These are phyloP conservation scores for Cyclotella kingstonii DNA, from an alignment of 108 stramenopile genomes.

Conservation along the genomic window DNA sequence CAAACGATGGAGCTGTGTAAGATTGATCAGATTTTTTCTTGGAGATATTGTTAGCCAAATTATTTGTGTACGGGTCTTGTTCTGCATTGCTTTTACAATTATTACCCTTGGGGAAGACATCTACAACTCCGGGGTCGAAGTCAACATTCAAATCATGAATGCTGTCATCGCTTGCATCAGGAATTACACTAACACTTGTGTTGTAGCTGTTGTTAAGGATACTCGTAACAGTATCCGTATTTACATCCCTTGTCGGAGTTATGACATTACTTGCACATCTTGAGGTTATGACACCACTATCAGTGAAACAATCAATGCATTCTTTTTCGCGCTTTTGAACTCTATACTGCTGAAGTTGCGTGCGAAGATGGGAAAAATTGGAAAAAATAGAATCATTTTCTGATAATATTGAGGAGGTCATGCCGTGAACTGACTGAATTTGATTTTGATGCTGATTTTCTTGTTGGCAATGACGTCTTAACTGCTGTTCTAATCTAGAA, in stretches of 20 bases:
- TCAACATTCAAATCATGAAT: conserved; percentile 2
- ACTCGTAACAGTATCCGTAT: no score
- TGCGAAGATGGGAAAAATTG: conserved; percentile 1
- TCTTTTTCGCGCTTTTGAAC: no score
- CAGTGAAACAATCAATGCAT: no score
- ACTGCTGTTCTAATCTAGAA: no score
- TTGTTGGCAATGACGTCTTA: no score
- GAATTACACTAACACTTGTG: background rate
- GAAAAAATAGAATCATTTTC: conserved; percentile 2
- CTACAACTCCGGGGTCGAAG: conserved; percentile 1
- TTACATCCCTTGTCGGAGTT: background rate
- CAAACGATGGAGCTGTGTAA: conserved; percentile 2
- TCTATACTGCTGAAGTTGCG: no score
- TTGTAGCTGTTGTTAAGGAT: background rate
- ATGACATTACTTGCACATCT: background rate
- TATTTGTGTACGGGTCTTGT: background rate
- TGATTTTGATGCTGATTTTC: no score
- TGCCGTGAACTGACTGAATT: no score
- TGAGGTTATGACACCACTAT: no score
- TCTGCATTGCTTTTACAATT: background rate
- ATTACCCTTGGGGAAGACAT: background rate
- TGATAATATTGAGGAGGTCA: background rate
- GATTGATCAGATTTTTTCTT: background rate
- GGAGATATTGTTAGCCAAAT: background rate
- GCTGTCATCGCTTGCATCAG: background rate